Base-by-base conservation (phyloP, 1,284 basidiomycete species). In the Austroboletus niveus region DNA sequence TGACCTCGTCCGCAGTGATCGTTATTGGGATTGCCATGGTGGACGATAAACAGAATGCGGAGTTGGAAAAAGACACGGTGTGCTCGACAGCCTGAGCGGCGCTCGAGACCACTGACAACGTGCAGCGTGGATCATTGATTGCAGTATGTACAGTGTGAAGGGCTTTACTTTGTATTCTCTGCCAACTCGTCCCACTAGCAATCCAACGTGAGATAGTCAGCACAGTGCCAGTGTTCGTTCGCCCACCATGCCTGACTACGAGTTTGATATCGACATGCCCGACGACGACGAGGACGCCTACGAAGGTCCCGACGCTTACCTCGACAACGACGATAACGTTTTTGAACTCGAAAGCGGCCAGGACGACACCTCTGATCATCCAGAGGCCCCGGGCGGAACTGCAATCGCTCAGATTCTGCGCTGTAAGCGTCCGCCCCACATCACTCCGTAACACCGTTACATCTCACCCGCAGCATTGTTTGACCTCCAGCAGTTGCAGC, bases 1-100 rank as follows among this genome's bases (percentile, higher is more conserved):
- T 93, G 49, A 93, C 77, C 65, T 93, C 90, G 62, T 92, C 89
- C 39, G 89, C 85, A 39, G 84, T 83, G 60, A 93, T 86, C 35
- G 76, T 73, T 47, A 85, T 77, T 43, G 79, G 75, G 51, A 71
- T 70, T 41, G 72, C 67, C 69, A 75, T 73, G 4, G 38, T 44
- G 42, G 17, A 50, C 47, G 39, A 43, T 31, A 20, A 38, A 11
- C 11, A 24, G 49, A 34, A 24, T 48, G 65, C 65, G 68, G 65
- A 70, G 67, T 70, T 69, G 64, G 53, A 67, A 67, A 69, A 65
- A 54, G 22, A 24, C 22, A 24, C 45, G 31, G 42, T 7, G 8
- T 34, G 22, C 10, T 27, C 17, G 32, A 36, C 34, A 24, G 22
- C 4, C 22, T 24, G 22, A 24, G 22, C 22, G 22, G 22, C 22